A percentile compares a stretch with the other conserved stretches of the same genome.
Conservation (phyloP, 1,139 yeast species). For the Kodamaea arcana region DNA sequence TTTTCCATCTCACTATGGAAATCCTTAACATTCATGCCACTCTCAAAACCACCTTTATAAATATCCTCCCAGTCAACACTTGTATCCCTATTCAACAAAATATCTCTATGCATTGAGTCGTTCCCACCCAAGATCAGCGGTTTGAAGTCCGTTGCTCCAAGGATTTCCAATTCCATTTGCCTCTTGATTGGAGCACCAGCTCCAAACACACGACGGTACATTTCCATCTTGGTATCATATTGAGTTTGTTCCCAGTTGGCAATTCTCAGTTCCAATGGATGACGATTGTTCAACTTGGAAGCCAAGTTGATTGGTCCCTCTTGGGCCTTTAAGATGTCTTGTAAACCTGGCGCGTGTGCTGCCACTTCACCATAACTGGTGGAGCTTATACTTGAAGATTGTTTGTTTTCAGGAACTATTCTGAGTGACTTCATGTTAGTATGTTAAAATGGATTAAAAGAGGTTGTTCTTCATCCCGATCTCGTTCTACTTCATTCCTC, state of each 20-base stretch:
- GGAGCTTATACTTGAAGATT: constrained; percentile 40
- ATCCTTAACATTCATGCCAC: constrained; percentile 38
- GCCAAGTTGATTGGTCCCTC: constrained; percentile 62
- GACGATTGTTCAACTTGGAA: constrained; percentile 73
- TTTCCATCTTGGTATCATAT: constrained; percentile 65
- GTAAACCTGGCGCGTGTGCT: constrained; percentile 58
- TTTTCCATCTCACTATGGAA: constrained; percentile 60
- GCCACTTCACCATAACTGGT: constrained; percentile 51
- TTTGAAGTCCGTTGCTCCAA: constrained; percentile 67
- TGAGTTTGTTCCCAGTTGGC: constrained; percentile 79
- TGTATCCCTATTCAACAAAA: constrained; percentile 71
- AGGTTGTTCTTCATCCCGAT: too few relatives aligned
- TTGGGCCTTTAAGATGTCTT: constrained; percentile 53
- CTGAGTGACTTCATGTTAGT: constrained; percentile 37
- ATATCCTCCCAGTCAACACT: constrained; percentile 92
- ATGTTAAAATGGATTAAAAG: too few relatives aligned
- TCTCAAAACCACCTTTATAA: constrained; percentile 54
- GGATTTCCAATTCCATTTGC: constrained; percentile 76
- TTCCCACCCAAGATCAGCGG: constrained; percentile 61
- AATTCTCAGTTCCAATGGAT: constrained; percentile 78
- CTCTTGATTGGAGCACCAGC: constrained; percentile 92
- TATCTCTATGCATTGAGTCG: constrained; percentile 64
- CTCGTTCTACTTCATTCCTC: too few relatives aligned
- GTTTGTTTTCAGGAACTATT: constrained; percentile 45
- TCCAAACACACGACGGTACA: constrained; percentile 80